These are phyloP conservation scores for Nasturtium officinale DNA, from an alignment of 345 rosid genomes.

Conservation along the genomic window DNA sequence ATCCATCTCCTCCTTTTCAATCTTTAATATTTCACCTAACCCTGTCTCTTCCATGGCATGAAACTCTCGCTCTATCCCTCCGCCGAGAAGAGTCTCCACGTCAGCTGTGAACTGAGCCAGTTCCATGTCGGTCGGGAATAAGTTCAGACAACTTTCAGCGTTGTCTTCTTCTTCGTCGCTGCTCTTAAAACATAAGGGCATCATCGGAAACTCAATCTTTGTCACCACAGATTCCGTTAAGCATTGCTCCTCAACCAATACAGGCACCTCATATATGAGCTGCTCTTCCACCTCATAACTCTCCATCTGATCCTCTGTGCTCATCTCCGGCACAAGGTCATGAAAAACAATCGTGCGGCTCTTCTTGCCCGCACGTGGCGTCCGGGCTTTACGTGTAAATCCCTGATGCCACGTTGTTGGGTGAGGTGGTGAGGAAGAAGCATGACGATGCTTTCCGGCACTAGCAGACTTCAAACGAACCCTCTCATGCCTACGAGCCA, in stretches of 20 bases:
- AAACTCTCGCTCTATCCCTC: constrained; percentile 62
- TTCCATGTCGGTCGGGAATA: constrained; percentile 78
- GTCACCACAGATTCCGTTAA: constrained; percentile 18
- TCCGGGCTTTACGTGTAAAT: constrained; percentile 77
- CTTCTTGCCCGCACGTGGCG: constrained; percentile 61
- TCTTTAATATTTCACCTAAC: constrained; percentile 47
- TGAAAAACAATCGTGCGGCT: constrained; percentile 35
- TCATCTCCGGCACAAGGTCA: constrained; percentile 70
- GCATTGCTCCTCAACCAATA: constrained; percentile 56
- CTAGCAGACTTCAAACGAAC: constrained; percentile 65
- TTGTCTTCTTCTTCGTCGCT: constrained; percentile 27
- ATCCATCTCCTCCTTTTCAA: constrained; percentile 50
- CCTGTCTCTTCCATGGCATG: constrained; percentile 74
- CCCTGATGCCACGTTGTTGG: constrained; percentile 69
- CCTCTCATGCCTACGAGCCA: constrained; percentile 79
- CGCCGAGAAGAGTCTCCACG: constrained; percentile 82
- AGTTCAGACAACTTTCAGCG: constrained; percentile 42
- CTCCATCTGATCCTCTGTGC: constrained; percentile 62
- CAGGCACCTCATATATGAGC: constrained; percentile 79
- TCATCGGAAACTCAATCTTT: constrained; percentile 20
- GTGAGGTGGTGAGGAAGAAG: constrained; percentile 40
- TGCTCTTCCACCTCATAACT: constrained; percentile 66
- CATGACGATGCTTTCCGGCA: constrained; percentile 6
- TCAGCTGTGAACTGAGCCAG: constrained; percentile 87
- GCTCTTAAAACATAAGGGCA: constrained; percentile 15